Percentiles rank a stretch among this genome's conserved stretches.
Evolutionary conservation across 176 grass and related monocot genomes (phyloP).

Genomic region (Cenchrus americanus): DNA sequence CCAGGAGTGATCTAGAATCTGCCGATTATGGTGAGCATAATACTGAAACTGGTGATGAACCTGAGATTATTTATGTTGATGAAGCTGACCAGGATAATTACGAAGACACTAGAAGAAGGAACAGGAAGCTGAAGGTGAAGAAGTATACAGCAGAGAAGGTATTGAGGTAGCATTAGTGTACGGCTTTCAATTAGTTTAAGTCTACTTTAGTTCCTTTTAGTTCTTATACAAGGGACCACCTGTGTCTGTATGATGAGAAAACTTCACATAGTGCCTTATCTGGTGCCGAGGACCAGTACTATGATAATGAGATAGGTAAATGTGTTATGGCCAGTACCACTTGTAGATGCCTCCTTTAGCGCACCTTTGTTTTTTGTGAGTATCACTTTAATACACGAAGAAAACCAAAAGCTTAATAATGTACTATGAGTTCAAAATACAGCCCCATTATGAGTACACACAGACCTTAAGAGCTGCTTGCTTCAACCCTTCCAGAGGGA

Average conservation of each 20-base stretch:
- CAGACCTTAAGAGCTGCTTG: background rate
- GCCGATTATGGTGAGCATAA: conserved; percentile 42
- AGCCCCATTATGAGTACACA: background rate
- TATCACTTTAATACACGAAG: background rate
- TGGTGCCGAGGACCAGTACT: conserved; percentile 12
- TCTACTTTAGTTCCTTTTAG: conserved; percentile 38
- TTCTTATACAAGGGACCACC: conserved; percentile 25
- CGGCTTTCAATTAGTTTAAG: conserved; percentile 26
- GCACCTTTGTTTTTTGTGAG: background rate
- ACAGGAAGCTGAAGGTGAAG: conserved; percentile 49
- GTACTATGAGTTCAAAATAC: conserved; percentile 3
- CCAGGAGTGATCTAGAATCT: conserved; percentile 27
- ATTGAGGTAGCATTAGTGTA: conserved; percentile 46
- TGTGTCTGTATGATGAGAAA: conserved; percentile 31
- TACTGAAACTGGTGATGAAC: conserved; percentile 41
- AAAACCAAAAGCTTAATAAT: conserved; percentile 1
- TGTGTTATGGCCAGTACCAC: background rate
- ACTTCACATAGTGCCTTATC: conserved; percentile 34
- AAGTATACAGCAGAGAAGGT: conserved; percentile 47
- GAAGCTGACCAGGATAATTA: conserved; percentile 47
- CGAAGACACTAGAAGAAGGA: conserved; percentile 28
- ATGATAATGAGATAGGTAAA: conserved; percentile 33
- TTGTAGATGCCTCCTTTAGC: conserved; percentile 32
- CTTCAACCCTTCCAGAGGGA: background rate
- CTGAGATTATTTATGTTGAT: conserved; percentile 77